Base-by-base conservation (phyloP, 2,329 filamentous ascomycete species). In the Aureobasidium sp. region DNA sequence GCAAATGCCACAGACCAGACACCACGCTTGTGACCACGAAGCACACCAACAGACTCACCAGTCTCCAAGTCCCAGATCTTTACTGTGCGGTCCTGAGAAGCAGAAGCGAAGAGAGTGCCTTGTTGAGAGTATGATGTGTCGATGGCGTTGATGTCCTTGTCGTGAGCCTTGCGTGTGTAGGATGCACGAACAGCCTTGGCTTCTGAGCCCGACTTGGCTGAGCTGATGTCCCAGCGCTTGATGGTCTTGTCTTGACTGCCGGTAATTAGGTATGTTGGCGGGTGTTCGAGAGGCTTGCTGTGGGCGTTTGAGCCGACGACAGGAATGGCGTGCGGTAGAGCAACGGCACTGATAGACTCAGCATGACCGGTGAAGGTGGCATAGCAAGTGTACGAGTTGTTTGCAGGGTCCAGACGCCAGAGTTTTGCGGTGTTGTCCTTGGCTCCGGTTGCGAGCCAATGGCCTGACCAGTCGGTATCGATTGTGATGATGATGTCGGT, bases 71-170 rank as follows among this genome's bases (percentile, higher is more conserved):
- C 94, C 89, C 93, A 99, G 63, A 99, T 94, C 77, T 97, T 99
- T 67, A 97, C 91, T 0, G 91, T 95, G 67, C 91, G 90, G 73
- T 99, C 94, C 75, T 99, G 94, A 5, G 93, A 97, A 33, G 94
- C 93, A 1, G 94, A 97, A 3, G 93, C 95, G 70, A 99, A 97
- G 0, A 97, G 76, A n/a, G 86, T 84, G 5, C 84, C 85, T 1
- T 83, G 81, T 24, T 85, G 82, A 66, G 91, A 90, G 59, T 69
- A 68, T 7, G 71, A 73, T 12, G 94, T 81, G 66, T 95, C 91
- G 56, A 99, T 83, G 2, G 94, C 91, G 69, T 99, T 99, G 75
- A 99, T 99, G 67, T 99, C 94, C 73, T 99, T 99, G 71, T 99
- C 94, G 75, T 99, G 94, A 0, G 94, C 94, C 74, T 97, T 96